phyloP scores from a whole-genome alignment of 164 flowering plant genomes.

The Brasenia schreberi region DNA sequence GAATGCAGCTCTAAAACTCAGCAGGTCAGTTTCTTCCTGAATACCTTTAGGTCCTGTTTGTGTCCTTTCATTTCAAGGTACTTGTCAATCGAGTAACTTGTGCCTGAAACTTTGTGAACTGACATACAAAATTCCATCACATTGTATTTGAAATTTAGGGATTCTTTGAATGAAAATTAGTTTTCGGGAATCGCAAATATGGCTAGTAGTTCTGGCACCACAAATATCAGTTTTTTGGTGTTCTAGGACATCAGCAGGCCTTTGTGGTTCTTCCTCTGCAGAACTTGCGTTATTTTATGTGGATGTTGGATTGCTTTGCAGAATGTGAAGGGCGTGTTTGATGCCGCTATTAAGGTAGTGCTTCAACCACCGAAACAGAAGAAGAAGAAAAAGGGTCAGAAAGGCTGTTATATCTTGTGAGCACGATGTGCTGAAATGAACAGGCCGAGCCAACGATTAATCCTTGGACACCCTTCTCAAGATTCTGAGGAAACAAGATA shows the following conservation, averaged over 20 bases:
- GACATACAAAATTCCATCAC: too few species aligned
- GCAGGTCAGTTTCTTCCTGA: slow-evolving; percentile 29
- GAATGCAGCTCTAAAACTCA: slow-evolving; percentile 86
- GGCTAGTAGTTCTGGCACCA: too few species aligned
- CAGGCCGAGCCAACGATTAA: background rate
- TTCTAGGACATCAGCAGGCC: background rate
- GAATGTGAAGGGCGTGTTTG: slow-evolving; percentile 88
- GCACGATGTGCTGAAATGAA: background rate
- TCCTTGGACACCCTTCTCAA: background rate
- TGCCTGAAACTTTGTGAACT: too few species aligned
- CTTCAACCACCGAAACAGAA: slow-evolving; percentile 78
- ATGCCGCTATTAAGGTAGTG: slow-evolving; percentile 86
- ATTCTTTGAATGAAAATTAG: too few species aligned
- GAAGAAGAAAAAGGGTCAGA: slow-evolving; percentile 62
- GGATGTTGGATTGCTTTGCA: slow-evolving; percentile 11
- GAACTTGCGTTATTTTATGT: too few species aligned
- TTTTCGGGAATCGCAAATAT: too few species aligned
- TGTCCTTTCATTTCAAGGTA: background rate
- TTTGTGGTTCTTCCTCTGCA: too few species aligned
- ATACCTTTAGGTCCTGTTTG: background rate
- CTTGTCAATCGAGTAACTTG: background rate
- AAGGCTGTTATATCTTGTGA: slow-evolving; percentile 57
- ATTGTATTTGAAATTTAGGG: too few species aligned
- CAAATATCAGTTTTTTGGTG: too few species aligned
- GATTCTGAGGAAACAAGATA: background rate